Percentiles rank a stretch among this genome's conserved stretches.
These are phyloP conservation scores for Pelargonium australe DNA, from an alignment of 441 rosid genomes.

Conservation along the genomic window DNA sequence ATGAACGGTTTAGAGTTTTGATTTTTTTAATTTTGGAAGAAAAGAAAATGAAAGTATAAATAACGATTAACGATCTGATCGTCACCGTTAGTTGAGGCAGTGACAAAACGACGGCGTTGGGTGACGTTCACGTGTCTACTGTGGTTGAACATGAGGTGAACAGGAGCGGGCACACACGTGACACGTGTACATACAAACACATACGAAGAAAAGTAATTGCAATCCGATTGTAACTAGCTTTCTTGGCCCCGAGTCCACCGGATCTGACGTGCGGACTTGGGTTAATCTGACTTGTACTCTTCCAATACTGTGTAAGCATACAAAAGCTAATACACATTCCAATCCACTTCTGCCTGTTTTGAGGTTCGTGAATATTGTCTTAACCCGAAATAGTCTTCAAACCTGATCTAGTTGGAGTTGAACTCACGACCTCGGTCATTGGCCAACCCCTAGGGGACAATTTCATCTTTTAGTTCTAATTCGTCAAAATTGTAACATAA, in stretches of 20 bases:
- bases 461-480: neutral
- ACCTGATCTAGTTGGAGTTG: too few species aligned
- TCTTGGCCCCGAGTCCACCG: neutral
- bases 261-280: neutral
- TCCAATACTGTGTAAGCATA: neutral
- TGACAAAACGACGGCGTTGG: neutral
- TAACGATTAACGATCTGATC: neutral
- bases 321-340: too few species aligned
- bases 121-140: conserved; percentile 4
- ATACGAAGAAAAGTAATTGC: neutral
- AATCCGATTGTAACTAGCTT: neutral
- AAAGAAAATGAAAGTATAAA: neutral
- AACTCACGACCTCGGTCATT: too few species aligned
- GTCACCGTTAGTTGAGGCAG: neutral
- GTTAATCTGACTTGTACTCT: neutral
- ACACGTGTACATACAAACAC: conserved; percentile 1
- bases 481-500: neutral
- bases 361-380: too few species aligned
- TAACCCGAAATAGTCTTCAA: too few species aligned
- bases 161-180: neutral
- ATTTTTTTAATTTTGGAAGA: too few species aligned
- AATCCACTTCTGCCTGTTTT: too few species aligned
- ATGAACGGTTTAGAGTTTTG: too few species aligned
- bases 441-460: too few species aligned
- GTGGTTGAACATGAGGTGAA: neutral